Evolutionary conservation across 2,329 filamentous ascomycete species (phyloP).

Genomic region (Cercospora nicotianae): DNA sequence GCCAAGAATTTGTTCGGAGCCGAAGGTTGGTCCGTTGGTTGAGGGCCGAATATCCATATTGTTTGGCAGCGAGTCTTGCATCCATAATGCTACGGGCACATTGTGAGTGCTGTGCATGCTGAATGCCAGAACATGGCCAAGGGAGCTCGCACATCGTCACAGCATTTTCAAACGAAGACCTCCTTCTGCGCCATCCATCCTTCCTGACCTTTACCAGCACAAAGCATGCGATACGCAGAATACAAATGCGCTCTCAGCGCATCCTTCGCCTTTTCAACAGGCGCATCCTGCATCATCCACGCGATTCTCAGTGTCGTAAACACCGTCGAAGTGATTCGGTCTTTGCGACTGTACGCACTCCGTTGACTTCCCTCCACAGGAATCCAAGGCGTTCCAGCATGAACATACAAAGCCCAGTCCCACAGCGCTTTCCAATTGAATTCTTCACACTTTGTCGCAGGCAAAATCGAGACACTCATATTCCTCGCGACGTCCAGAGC

Average conservation of each 20-base stretch:
- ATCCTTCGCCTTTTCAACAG: neutral
- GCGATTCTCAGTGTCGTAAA: conserved; percentile 11
- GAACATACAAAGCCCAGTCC: conserved; percentile 8
- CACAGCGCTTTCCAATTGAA: conserved; percentile 4
- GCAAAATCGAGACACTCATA: conserved; percentile 11
- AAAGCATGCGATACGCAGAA: conserved; percentile 13
- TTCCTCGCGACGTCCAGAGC: neutral
- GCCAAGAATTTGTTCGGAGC: conserved; percentile 11
- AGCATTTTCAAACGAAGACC: neutral
- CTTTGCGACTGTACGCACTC: neutral
- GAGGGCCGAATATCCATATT: neutral
- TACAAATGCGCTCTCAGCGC: conserved; percentile 8
- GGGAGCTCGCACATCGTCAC: neutral
- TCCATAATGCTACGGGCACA: neutral
- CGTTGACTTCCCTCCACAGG: neutral
- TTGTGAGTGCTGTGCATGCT: neutral
- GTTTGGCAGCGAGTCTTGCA: neutral
- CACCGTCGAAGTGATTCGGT: neutral
- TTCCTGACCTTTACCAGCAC: conserved; percentile 3
- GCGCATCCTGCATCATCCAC: conserved; percentile 15
- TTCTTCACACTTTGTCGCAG: neutral
- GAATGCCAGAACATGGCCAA: neutral
- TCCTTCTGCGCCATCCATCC: conserved; percentile 12
- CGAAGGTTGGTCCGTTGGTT: neutral
- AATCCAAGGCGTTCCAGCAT: conserved; percentile 7